Base-by-base conservation (phyloP, 2,329 filamentous ascomycete genomes). In the Coniochaeta sp. region DNA sequence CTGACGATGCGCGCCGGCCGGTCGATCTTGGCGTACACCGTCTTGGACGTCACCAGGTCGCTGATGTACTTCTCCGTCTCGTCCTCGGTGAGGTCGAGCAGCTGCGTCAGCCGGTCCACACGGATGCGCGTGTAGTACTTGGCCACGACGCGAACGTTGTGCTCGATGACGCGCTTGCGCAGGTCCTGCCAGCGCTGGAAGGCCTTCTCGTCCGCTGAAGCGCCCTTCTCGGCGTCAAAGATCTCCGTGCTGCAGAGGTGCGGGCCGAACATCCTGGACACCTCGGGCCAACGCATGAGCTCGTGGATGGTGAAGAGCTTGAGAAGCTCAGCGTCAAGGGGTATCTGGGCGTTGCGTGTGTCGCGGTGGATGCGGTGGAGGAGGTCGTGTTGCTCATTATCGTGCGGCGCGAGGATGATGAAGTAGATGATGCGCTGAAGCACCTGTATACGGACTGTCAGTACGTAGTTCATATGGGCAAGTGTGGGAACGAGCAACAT, bases 1-100 rank as follows among this genome's bases (percentile, higher is more conserved):
- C 79, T 96, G 63, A 99, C 91, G 55, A 97, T 81, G 53, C 89
- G 82, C 6, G 94, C 94, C 0, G 94, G 94, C 47, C 94, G 83
- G 69, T 99, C 94, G 62, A 99, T 99, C 72, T 95, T 95, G 56
- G 94, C 94, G 64, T 94, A 96, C 57, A 99, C 92, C 7, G 94
- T 99, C 83, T 97, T 97, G 58, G 89, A 91, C 38, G 91, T 96
- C 48, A 99, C 94, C 55, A 99, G 77, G 63, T 99, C 90, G 68
- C 89, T 95, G 64, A 99, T 96, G 75, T 97, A 97, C 78, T 95
- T 96, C 74, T 99, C 94, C 9, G 94, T 97, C 77, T 99, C 94
- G 54, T 95, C 90, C 67, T 95, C 91, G 1, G 86, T 87, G 59
- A 99, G 77, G 66, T 99, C 94, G 52, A 99, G 83, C 27, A 99